Conservation (phyloP, 257 asterid species). For the Lithospermum erythrorhizon region DNA sequence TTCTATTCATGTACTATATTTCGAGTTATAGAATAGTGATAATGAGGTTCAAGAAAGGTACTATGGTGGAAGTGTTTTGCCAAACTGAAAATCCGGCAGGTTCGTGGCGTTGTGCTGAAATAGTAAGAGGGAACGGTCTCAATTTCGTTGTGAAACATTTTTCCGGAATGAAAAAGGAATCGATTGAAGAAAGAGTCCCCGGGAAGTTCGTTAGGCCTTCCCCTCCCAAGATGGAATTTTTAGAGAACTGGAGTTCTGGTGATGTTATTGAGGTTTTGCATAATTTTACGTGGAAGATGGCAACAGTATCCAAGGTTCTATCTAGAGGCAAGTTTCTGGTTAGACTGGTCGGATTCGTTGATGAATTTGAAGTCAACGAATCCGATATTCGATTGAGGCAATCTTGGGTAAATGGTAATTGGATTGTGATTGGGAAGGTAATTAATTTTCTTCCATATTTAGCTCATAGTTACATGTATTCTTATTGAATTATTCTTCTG, state of each 20-base stretch:
- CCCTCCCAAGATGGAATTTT: constrained; percentile 17
- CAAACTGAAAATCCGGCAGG: constrained; percentile 23
- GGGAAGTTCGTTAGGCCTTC: constrained; percentile 26
- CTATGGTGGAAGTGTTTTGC: constrained; percentile 30
- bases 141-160: constrained; percentile 19
- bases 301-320: constrained; percentile 25
- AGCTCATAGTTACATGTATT: background rate
- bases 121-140: constrained; percentile 17
- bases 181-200: constrained; percentile 13
- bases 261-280: constrained; percentile 31
- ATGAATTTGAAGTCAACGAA: constrained; percentile 20
- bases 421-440: constrained; percentile 38
- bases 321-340: constrained; percentile 15
- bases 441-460: background rate
- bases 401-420: constrained; percentile 28
- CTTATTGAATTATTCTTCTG: background rate
- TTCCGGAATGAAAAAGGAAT: constrained; percentile 4
- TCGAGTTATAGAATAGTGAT: background rate
- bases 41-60: constrained; percentile 30
- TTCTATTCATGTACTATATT: background rate
- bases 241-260: constrained; percentile 22
- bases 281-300: constrained; percentile 29
- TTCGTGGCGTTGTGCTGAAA: constrained; percentile 34
- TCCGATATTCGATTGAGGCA: constrained; percentile 26
- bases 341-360: constrained; percentile 24